A percentile compares a stretch with the other conserved stretches of the same genome.
Evolutionary conservation across 75 land plant genomes (phyloP).

Genomic region (Pinus taeda): DNA sequence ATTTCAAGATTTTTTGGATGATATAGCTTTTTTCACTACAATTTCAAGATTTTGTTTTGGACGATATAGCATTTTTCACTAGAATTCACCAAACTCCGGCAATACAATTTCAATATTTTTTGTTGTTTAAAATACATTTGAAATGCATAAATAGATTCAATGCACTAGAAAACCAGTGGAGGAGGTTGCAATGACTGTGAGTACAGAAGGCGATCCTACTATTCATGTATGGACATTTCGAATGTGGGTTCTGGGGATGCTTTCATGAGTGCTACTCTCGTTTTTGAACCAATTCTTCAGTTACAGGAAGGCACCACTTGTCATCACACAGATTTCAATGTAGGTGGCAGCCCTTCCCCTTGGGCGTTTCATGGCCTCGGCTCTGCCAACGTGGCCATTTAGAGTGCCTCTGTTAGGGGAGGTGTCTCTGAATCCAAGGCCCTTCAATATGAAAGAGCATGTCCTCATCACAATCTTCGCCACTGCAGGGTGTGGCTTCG

Average conservation of each 20-base stretch:
- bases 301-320: constrained; percentile 61
- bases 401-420: not conserved
- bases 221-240: constrained; percentile 76
- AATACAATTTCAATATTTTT: too few relatives aligned
- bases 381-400: not conserved
- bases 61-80: too few relatives aligned
- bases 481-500: constrained; percentile 61
- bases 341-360: constrained; percentile 60
- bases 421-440: constrained; percentile 48
- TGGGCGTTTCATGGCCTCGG: constrained; percentile 62
- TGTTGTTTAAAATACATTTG: too few relatives aligned
- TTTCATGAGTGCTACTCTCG: constrained; percentile 55
- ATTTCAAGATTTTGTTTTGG: too few relatives aligned
- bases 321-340: constrained; percentile 46
- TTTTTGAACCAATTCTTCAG: too few relatives aligned
- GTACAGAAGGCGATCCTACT: constrained; percentile 45
- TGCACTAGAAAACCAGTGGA: too few relatives aligned
- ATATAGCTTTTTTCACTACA: too few relatives aligned
- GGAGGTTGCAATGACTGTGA: constrained; percentile 57
- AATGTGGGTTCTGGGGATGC: constrained; percentile 71
- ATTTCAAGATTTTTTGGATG: too few relatives aligned
- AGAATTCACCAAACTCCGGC: too few relatives aligned
- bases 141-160: too few relatives aligned
- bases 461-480: constrained; percentile 82
- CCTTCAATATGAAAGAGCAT: constrained; percentile 90